These are phyloP conservation scores for Glycine latifolia DNA, from an alignment of 306 rosid genomes.

Conservation along the genomic window DNA sequence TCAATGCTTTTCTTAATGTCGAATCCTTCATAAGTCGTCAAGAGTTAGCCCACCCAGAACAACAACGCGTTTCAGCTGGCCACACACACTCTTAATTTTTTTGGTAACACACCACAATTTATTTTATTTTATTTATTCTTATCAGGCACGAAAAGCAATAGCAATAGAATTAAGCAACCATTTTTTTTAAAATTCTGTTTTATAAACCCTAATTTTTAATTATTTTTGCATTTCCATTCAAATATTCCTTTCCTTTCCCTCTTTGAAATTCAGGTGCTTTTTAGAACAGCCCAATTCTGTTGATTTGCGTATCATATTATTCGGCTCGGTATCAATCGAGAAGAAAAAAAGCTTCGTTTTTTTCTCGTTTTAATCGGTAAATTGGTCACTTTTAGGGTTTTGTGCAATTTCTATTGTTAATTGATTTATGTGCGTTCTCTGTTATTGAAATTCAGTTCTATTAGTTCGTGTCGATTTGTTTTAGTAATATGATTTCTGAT, in stretches of 20 bases:
- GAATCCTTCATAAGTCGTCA: conserved; percentile 16
- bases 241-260: conserved; percentile 27
- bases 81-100: conserved; percentile 23
- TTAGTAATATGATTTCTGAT: conserved; percentile 10
- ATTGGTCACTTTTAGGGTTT: conserved; percentile 41
- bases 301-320: conserved; percentile 18
- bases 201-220: not conserved
- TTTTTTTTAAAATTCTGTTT: not conserved
- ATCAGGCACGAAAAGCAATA: conserved; percentile 39
- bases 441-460: conserved; percentile 35
- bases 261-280: conserved; percentile 39
- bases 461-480: conserved; percentile 25
- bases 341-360: conserved; percentile 4
- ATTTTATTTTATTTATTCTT: conserved; percentile 15
- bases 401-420: conserved; percentile 16
- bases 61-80: conserved; percentile 33
- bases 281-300: conserved; percentile 3
- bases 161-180: not conserved
- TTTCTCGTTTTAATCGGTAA: not conserved
- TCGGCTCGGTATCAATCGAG: conserved; percentile 10
- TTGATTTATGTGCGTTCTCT: not conserved
- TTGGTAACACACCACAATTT: conserved; percentile 34
- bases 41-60: conserved; percentile 38
- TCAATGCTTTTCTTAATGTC: not conserved
- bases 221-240: not conserved